Evolutionary conservation across 139 green algal species (phyloP).

Genomic region (Raphidocelis subcapitata): DNA sequence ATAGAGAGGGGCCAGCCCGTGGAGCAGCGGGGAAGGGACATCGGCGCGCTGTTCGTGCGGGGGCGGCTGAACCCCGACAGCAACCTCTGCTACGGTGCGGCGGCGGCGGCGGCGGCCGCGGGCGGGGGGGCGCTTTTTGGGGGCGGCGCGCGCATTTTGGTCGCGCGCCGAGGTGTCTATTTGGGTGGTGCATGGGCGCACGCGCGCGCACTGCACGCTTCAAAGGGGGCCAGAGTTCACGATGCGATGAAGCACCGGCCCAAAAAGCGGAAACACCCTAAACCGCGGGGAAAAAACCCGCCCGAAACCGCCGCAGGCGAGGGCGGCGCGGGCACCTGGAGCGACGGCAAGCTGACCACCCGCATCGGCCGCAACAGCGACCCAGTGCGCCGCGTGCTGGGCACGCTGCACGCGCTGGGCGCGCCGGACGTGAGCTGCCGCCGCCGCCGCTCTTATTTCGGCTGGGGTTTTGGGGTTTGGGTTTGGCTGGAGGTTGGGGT

Average conservation of each 20-base stretch:
- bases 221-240: no score
- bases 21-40: slow-evolving; percentile 73
- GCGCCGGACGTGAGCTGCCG: slow-evolving; percentile 58
- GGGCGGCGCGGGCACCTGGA: slow-evolving; percentile 71
- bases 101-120: not conserved
- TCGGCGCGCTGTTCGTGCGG: slow-evolving; percentile 78
- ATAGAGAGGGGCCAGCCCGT: slow-evolving; percentile 81
- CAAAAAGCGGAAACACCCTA: no score
- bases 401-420: slow-evolving; percentile 66
- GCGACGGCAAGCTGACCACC: slow-evolving; percentile 87
- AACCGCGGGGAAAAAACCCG: no score
- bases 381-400: slow-evolving; percentile 67
- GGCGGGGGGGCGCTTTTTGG: no score
- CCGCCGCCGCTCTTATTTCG: no score
- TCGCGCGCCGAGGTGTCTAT: no score
- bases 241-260: no score
- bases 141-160: no score
- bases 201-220: no score
- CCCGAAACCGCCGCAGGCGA: slow-evolving; percentile 42
- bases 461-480: no score
- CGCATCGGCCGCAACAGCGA: slow-evolving; percentile 69
- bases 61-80: slow-evolving; percentile 58
- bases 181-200: no score
- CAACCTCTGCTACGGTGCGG: slow-evolving; percentile 86
- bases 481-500: no score